phyloP scores from a whole-genome alignment of 768 basidiomycete genomes.

The Piloderma croceum region DNA sequence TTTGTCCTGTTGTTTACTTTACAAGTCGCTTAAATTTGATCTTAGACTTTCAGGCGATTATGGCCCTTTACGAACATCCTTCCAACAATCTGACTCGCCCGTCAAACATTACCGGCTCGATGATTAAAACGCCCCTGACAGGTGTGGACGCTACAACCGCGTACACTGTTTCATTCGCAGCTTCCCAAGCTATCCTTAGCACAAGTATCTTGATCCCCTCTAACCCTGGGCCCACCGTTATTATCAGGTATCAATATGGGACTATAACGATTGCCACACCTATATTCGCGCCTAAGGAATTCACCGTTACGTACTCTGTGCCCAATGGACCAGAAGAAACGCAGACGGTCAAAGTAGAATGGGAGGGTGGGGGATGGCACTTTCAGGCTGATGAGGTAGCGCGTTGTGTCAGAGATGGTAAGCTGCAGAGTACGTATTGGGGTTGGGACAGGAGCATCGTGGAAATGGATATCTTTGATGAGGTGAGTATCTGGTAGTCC shows the following conservation, averaged over 20 bases:
- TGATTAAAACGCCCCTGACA: constrained; percentile 73
- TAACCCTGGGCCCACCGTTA: constrained; percentile 40
- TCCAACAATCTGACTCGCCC: constrained; percentile 58
- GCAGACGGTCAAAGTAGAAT: constrained; percentile 53
- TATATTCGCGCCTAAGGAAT: constrained; percentile 61
- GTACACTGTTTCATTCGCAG: constrained; percentile 65
- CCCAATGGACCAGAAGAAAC: constrained; percentile 45
- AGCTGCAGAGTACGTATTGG: constrained; percentile 70
- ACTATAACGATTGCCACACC: constrained; percentile 59
- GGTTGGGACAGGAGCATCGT: constrained; percentile 73
- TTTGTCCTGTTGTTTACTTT: constrained; percentile 22
- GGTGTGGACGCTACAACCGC: constrained; percentile 75
- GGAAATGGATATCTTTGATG: constrained; percentile 82
- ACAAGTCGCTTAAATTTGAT: constrained; percentile 4
- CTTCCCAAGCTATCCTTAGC: constrained; percentile 68
- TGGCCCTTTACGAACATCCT: constrained; percentile 75
- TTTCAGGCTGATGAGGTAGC: constrained; percentile 90
- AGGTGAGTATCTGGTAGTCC: constrained; percentile 38
- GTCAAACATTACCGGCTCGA: constrained; percentile 55
- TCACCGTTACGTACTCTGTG: constrained; percentile 57
- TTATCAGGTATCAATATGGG: constrained; percentile 72
- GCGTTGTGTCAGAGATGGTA: constrained; percentile 66
- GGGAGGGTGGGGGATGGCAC: constrained; percentile 70
- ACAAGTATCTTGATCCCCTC: constrained; percentile 57
- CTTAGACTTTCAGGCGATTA: constrained; percentile 50